Evolutionary conservation across 495 filamentous ascomycete genomes (phyloP).

Genomic region (Margaritispora aquatica): DNA sequence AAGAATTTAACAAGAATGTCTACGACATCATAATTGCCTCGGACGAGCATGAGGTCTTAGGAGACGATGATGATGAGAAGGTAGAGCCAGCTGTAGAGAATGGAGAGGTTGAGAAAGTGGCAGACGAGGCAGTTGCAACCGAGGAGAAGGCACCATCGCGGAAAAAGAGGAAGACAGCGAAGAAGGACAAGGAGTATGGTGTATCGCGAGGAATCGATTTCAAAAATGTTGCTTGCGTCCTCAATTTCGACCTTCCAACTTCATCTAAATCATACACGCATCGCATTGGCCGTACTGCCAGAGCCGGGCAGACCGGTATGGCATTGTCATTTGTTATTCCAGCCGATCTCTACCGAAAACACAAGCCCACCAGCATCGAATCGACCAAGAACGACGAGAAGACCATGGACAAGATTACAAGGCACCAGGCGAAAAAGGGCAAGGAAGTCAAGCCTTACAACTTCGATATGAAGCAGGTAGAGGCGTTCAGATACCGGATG

Average conservation of each 20-base stretch:
- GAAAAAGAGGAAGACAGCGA: constrained; percentile 57
- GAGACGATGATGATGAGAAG: constrained; percentile 39
- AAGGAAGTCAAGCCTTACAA: constrained; percentile 79
- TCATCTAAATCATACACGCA: constrained; percentile 91
- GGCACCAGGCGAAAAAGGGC: constrained; percentile 64
- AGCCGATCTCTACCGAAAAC: constrained; percentile 71
- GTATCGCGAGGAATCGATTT: constrained; percentile 95
- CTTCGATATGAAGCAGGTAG: constrained; percentile 91
- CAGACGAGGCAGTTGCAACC: background rate
- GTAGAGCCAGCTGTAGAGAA: constrained; percentile 6
- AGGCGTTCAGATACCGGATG: constrained; percentile 92
- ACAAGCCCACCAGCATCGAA: constrained; percentile 73
- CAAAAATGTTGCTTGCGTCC: constrained; percentile 84
- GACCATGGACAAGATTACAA: constrained; percentile 65
- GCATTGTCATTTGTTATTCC: constrained; percentile 93
- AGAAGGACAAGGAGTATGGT: constrained; percentile 78
- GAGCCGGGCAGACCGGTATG: constrained; percentile 86
- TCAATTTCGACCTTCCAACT: constrained; percentile 94
- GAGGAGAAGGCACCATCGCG: constrained; percentile 30
- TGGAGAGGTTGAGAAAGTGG: constrained; percentile 6
- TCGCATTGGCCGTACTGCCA: constrained; percentile 87
- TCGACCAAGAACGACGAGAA: constrained; percentile 76
- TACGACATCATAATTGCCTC: constrained; percentile 98
- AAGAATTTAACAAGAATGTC: constrained; percentile 92
- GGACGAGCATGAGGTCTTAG: constrained; percentile 84